phyloP scores from a whole-genome alignment of 768 basidiomycete genomes.

The Trametes punicea region DNA sequence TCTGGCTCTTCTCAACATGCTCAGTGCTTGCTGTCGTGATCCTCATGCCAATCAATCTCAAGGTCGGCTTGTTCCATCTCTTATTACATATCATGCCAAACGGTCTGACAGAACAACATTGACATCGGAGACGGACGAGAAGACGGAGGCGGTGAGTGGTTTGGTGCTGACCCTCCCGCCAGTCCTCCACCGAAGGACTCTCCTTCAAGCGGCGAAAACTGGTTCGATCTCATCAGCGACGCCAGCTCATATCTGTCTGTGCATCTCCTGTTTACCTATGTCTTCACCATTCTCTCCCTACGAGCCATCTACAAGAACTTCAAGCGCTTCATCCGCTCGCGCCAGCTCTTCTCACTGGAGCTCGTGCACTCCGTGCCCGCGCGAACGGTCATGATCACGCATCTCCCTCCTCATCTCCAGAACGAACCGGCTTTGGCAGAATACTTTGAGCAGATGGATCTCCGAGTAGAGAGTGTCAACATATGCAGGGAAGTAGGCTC shows the following conservation, averaged over 20 bases:
- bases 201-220: constrained; percentile 40
- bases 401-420: constrained; percentile 79
- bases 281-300: constrained; percentile 86
- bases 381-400: constrained; percentile 85
- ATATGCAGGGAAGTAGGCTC: constrained; percentile 80
- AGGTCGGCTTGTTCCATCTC: constrained; percentile 46
- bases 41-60: constrained; percentile 95
- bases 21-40: constrained; percentile 77
- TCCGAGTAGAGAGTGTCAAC: constrained; percentile 89
- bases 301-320: constrained; percentile 89
- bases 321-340: constrained; percentile 79
- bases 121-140: constrained; percentile 56
- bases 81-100: background rate
- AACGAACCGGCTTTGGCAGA: constrained; percentile 85
- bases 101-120: constrained; percentile 70
- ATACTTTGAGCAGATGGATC: constrained; percentile 87
- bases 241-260: constrained; percentile 86
- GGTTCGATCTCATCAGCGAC: constrained; percentile 88
- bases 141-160: constrained; percentile 43
- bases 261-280: constrained; percentile 90
- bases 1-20: constrained; percentile 85
- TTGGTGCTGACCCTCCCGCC: constrained; percentile 33
- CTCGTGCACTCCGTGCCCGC: constrained; percentile 93
- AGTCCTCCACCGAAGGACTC: constrained; percentile 6
- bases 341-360: constrained; percentile 92